phyloP scores from a whole-genome alignment of 2,329 filamentous ascomycete species.

The Curvularia eragrostidis region DNA sequence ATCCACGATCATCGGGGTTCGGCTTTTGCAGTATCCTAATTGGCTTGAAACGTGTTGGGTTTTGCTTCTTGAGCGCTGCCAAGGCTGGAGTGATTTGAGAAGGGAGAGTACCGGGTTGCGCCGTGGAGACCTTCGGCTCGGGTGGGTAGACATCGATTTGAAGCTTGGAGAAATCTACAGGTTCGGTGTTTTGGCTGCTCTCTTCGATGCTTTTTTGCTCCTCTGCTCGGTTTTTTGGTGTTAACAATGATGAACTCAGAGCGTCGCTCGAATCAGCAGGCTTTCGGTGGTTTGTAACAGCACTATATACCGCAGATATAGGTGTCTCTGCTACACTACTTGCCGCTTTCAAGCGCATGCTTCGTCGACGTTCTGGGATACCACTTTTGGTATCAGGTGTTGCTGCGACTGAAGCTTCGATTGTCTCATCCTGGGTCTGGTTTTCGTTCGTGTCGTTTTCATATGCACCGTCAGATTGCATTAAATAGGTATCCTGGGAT shows the following conservation, averaged over 20 bases:
- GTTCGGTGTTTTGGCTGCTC: background rate
- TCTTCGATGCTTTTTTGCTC: background rate
- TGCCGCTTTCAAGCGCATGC: background rate
- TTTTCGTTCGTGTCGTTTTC: slow-evolving; percentile 3
- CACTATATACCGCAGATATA: too few relatives aligned
- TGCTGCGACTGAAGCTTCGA: background rate
- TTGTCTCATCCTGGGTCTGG: background rate
- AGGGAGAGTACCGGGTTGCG: slow-evolving; percentile 28
- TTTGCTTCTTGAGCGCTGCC: slow-evolving; percentile 35
- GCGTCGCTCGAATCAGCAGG: background rate
- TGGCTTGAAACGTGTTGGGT: slow-evolving; percentile 45
- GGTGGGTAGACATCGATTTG: slow-evolving; percentile 36
- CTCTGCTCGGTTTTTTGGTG: background rate
- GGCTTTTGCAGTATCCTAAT: slow-evolving; percentile 56
- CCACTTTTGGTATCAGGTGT: background rate
- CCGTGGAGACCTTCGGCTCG: slow-evolving; percentile 30
- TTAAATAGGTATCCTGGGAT: slow-evolving; percentile 36
- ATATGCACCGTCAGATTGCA: slow-evolving; percentile 27
- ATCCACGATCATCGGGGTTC: slow-evolving; percentile 72
- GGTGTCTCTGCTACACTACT: background rate
- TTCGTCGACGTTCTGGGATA: background rate
- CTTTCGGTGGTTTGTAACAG: background rate
- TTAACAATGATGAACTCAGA: background rate
- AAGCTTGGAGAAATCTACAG: slow-evolving; percentile 31
- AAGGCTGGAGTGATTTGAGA: slow-evolving; percentile 40